Conservation (phyloP, 805 yeast genomes). For the Teunomyces tritomae region DNA sequence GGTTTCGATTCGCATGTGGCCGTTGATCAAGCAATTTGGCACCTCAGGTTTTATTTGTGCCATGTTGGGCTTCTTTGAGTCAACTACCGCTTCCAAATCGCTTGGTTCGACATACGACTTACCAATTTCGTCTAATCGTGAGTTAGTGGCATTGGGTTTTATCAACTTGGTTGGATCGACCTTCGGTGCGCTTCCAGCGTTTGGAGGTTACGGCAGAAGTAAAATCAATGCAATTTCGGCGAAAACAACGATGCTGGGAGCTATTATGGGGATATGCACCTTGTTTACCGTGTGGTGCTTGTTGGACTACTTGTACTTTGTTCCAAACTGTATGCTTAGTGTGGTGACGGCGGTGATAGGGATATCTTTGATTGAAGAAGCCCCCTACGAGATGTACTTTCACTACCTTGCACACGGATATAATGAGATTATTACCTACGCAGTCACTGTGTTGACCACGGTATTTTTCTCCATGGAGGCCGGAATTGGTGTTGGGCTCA, state of each 20-base stretch:
- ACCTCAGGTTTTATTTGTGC: conserved; percentile 74
- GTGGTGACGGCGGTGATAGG: conserved; percentile 79
- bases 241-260: conserved; percentile 78
- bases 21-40: conserved; percentile 56
- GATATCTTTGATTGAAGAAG: conserved; percentile 65
- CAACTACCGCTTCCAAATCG: conserved; percentile 89
- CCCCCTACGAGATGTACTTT: conserved; percentile 73
- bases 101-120: conserved; percentile 70
- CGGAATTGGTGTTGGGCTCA: conserved; percentile 86
- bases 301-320: conserved; percentile 60
- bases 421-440: conserved; percentile 69
- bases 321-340: conserved; percentile 78
- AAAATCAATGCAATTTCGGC: conserved; percentile 86
- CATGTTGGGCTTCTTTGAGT: conserved; percentile 85
- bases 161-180: conserved; percentile 64
- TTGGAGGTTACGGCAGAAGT: conserved; percentile 95
- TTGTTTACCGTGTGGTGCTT: conserved; percentile 60
- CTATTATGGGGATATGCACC: conserved; percentile 75
- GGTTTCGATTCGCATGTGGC: conserved; percentile 44
- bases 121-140: conserved; percentile 83
- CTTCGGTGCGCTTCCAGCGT: conserved; percentile 78
- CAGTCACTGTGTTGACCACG: conserved; percentile 62
- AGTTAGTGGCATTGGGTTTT: conserved; percentile 82
- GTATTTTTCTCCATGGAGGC: conserved; percentile 75
- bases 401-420: conserved; percentile 74